These are phyloP conservation scores for Aspergillus steynii DNA, from an alignment of 495 filamentous ascomycete genomes.

Conservation along the genomic window DNA sequence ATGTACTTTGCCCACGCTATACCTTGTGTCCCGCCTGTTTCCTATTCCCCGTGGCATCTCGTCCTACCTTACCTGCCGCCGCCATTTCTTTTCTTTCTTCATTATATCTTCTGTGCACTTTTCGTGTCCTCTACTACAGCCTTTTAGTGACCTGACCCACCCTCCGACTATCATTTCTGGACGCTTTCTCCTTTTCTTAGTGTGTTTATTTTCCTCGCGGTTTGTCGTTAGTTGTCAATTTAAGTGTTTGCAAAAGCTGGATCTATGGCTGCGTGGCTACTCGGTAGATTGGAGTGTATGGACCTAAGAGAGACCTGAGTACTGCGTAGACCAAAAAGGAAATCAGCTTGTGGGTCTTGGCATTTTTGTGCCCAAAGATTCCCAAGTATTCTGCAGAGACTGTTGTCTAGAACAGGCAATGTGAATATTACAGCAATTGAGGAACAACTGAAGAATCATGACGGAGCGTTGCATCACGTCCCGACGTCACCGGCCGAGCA, in stretches of 20 bases:
- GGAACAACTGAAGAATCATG: no score
- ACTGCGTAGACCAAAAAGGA: background rate
- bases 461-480: background rate
- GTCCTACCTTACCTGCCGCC: slow-evolving; percentile 27
- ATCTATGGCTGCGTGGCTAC: no score
- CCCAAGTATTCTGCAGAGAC: no score
- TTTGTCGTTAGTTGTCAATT: slow-evolving; percentile 28
- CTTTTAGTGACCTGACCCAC: slow-evolving; percentile 31
- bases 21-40: slow-evolving; percentile 41
- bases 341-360: background rate
- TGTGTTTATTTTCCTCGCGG: slow-evolving; percentile 15
- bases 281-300: no score
- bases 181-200: slow-evolving; percentile 22
- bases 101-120: slow-evolving; percentile 28
- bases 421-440: no score
- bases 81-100: slow-evolving; percentile 12
- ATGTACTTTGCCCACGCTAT: slow-evolving; percentile 56
- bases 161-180: slow-evolving; percentile 31
- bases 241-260: slow-evolving; percentile 18
- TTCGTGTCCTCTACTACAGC: slow-evolving; percentile 23
- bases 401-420: no score
- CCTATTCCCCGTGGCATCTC: slow-evolving; percentile 37
- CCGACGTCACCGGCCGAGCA: background rate
- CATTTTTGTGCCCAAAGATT: background rate
- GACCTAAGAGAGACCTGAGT: no score